Evolutionary conservation across 371 early-diverging fungal genomes (phyloP).

Genomic region (Blakeslea trispora): DNA sequence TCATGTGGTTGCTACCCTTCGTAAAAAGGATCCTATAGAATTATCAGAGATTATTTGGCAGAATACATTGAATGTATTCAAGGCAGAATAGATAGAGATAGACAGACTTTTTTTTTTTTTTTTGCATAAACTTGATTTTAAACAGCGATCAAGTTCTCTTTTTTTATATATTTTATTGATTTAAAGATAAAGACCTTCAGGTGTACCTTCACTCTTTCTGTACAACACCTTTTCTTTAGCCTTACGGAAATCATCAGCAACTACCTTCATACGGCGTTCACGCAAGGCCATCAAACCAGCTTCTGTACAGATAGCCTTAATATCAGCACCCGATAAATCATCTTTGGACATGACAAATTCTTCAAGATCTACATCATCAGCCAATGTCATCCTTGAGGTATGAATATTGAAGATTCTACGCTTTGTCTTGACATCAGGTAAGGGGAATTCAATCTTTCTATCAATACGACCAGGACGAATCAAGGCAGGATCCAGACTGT

Average conservation of each 20-base stretch:
- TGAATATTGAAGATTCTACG: conserved; percentile 99
- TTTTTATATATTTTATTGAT: background rate
- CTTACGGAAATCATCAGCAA: conserved; percentile 97
- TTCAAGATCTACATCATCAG: conserved; percentile 97
- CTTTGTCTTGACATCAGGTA: conserved; percentile 99
- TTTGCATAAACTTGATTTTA: background rate
- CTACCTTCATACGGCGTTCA: conserved; percentile 99
- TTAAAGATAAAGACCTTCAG: conserved; percentile 94
- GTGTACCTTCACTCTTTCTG: conserved; percentile 98
- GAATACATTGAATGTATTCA: conserved; percentile 61
- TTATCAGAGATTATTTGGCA: conserved; percentile 60
- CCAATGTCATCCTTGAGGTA: conserved; percentile 97
- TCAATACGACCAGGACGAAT: conserved; percentile 99
- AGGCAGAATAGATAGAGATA: conserved; percentile 7
- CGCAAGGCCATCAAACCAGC: conserved; percentile 98
- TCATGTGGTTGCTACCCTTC: conserved; percentile 59
- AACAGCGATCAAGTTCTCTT: background rate
- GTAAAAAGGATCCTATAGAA: conserved; percentile 45
- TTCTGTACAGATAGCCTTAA: conserved; percentile 99
- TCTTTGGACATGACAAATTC: conserved; percentile 99
- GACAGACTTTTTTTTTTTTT: background rate
- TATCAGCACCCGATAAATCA: conserved; percentile 99
- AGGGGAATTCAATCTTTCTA: conserved; percentile 99
- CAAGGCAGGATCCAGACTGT: conserved; percentile 98
- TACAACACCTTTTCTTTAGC: conserved; percentile 99